phyloP scores from a whole-genome alignment of 495 filamentous ascomycete species.

The Lophiostoma macrostomum region DNA sequence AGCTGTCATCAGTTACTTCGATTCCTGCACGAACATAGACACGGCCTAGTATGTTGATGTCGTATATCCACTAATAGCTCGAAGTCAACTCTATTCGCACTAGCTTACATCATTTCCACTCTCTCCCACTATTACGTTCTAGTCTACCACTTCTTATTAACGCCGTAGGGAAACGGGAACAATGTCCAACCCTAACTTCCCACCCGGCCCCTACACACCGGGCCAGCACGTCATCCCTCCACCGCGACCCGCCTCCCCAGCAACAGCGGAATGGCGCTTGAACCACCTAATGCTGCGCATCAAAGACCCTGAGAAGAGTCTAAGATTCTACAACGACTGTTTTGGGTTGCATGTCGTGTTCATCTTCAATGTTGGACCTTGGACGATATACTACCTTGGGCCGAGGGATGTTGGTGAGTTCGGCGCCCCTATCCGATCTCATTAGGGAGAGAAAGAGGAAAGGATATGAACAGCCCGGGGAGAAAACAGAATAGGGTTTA shows the following conservation, averaged over 20 bases:
- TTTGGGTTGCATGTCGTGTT: conserved; percentile 23
- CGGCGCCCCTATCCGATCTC: background rate
- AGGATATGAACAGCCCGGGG: background rate
- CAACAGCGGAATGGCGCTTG: conserved; percentile 16
- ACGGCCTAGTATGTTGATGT: too few species aligned
- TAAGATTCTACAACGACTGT: conserved; percentile 25
- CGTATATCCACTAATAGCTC: too few species aligned
- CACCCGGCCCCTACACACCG: conserved; percentile 5
- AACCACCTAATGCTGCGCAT: conserved; percentile 27
- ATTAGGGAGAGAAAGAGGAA: background rate
- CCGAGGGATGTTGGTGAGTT: conserved; percentile 17
- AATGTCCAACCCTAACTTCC: conserved; percentile 6
- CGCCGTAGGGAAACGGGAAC: too few species aligned
- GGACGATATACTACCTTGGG: conserved; percentile 26
- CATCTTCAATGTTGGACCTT: conserved; percentile 23
- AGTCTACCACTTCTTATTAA: background rate
- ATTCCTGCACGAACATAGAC: too few species aligned
- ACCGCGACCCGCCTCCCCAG: conserved; percentile 13
- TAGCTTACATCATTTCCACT: too few species aligned
- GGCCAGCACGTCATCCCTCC: conserved; percentile 26
- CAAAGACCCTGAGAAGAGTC: conserved; percentile 9
- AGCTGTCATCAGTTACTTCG: too few species aligned
- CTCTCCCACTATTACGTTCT: background rate
- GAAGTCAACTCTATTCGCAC: too few species aligned
- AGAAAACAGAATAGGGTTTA: background rate